phyloP scores from a whole-genome alignment of 2,329 filamentous ascomycete species.

The Pochonia chlamydosporia region DNA sequence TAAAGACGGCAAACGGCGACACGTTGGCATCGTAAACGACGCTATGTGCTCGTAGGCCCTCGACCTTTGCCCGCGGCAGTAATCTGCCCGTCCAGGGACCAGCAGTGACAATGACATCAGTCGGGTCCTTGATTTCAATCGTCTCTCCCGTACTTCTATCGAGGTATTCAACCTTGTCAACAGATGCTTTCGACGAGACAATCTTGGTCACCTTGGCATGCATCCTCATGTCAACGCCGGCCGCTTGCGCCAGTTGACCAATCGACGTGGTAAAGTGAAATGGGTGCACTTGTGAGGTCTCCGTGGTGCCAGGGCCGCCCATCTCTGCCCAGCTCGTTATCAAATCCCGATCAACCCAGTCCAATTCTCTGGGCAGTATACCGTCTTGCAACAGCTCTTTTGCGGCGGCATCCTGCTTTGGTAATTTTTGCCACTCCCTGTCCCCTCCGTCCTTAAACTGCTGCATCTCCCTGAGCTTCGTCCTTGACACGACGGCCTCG shows the following conservation, averaged over 20 bases:
- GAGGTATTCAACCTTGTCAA: conserved; percentile 57
- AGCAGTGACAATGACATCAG: conserved; percentile 50
- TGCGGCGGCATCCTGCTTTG: conserved; percentile 50
- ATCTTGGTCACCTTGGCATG: conserved; percentile 65
- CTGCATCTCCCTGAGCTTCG: conserved; percentile 26
- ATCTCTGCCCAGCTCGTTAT: conserved; percentile 73
- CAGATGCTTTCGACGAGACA: conserved; percentile 42
- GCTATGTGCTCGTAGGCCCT: conserved; percentile 57
- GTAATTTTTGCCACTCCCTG: conserved; percentile 55
- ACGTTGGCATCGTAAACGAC: conserved; percentile 61
- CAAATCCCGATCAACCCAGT: conserved; percentile 72
- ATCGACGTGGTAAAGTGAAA: conserved; percentile 85
- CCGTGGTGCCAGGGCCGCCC: conserved; percentile 60
- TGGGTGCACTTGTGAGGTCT: conserved; percentile 92
- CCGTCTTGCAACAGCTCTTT: conserved; percentile 45
- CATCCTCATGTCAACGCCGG: conserved; percentile 61
- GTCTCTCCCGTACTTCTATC: conserved; percentile 37
- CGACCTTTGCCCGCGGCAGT: conserved; percentile 51
- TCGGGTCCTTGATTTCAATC: conserved; percentile 36
- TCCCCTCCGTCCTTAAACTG: conserved; percentile 17
- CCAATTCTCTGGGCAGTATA: conserved; percentile 67
- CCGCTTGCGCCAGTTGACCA: conserved; percentile 65
- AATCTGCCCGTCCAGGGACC: conserved; percentile 59
- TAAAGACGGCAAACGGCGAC: conserved; percentile 76
- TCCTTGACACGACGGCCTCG: conserved; percentile 29